A percentile compares a stretch with the other conserved stretches of the same genome.
Conservation (phyloP, 2,329 filamentous ascomycete species). For the Aureobasidium melanogenum region DNA sequence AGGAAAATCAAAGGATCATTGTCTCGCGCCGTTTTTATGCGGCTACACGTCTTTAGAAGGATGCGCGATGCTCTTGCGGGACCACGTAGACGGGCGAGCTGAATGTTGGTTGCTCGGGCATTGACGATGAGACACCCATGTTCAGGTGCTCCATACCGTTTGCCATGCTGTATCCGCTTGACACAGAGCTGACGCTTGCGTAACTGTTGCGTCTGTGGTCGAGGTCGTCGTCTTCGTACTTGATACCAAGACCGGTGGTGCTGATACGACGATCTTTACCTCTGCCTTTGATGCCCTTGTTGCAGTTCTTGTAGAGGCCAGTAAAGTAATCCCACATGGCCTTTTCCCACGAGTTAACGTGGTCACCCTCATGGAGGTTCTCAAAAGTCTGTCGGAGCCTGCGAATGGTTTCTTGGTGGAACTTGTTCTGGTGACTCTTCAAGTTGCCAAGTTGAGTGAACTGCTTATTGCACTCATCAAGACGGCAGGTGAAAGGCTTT, state of each 20-base stretch:
- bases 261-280: conserved; percentile 71
- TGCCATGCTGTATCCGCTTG: conserved; percentile 7
- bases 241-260: conserved; percentile 17
- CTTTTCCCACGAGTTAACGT: conserved; percentile 59
- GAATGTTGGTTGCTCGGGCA: conserved; percentile 4
- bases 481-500: conserved; percentile 71
- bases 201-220: conserved; percentile 10
- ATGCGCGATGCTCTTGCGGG: conserved; percentile 1
- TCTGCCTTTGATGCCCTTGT: conserved; percentile 95
- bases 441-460: conserved; percentile 89
- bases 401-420: conserved; percentile 67
- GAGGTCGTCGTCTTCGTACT: neutral
- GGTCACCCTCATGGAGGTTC: conserved; percentile 50
- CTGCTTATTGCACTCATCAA: conserved; percentile 76
- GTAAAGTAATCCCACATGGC: conserved; percentile 80
- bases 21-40: neutral
- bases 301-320: conserved; percentile 89
- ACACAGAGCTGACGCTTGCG: conserved; percentile 1
- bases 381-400: conserved; percentile 64
- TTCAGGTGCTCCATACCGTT: neutral
- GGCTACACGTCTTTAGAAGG: neutral
- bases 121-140: conserved; percentile 1
- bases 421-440: conserved; percentile 94
- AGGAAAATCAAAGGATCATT: neutral
- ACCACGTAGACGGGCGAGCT: neutral